Base-by-base conservation (phyloP, 2,329 filamentous ascomycete species). In the Exophiala xenobiotica region DNA sequence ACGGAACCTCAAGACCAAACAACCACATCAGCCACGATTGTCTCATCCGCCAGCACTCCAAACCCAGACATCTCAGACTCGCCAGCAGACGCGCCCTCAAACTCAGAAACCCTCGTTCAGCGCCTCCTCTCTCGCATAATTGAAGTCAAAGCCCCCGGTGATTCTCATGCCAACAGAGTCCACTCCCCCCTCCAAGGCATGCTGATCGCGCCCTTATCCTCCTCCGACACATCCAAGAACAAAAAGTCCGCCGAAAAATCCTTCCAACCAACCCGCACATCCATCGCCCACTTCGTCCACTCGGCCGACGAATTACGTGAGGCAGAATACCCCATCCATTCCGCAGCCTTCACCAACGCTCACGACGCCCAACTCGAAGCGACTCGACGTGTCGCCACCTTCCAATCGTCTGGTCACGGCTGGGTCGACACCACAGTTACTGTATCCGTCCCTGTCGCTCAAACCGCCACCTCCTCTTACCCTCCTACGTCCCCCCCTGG, bases 111-210 rank as follows among this genome's bases (percentile, higher is more conserved):
- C 37, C 26, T 48, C n/a, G n/a, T 9, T 8, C 9, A 23, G n/a
- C 23, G 88, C 53, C 88, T 96, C 67, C 97, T 99, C 60, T 77
- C 84, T 6, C 86, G 93, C 63, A 74, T 96, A 31, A 96, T 93
- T 90, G 92, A 91, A 7, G 82, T 96, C 51, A 87, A 83, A 66
- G 87, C 90, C 0, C 88, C 90, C 2, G 93, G 91, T 3, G 92
- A 97, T 67, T 86, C 90, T 59, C 88, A 84, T 65, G 81, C 86
- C 64, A 82, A 81, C 60, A 87, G 84, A 65, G 82, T 99, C 65
- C 87, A 95, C 69, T 97, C 93, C 3, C 91, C 93, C 2, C 73
- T 97, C 26, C 82, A 88, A 56, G 85, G 89, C 1, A 91, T 97
- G 73, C 78, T 97, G 57, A 87, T 85, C 3, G 82, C 87, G 1